These are phyloP conservation scores for Tetrapisispora pingtungensis DNA, from an alignment of 805 yeast species.

Conservation along the genomic window DNA sequence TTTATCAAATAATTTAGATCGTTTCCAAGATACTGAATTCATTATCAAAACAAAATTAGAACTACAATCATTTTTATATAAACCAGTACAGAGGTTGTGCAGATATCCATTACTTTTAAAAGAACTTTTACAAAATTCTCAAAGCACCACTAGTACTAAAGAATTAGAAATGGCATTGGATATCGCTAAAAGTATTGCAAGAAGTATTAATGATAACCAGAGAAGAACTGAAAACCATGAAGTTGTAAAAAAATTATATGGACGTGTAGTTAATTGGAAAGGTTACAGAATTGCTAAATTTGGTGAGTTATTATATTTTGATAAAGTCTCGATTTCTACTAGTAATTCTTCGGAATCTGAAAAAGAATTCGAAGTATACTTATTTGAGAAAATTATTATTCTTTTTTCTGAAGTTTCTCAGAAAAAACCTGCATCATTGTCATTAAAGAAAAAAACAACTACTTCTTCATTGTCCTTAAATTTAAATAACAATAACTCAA, in stretches of 20 bases:
- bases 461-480: slow-evolving; percentile 14
- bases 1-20: slow-evolving; percentile 36
- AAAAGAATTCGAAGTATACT: slow-evolving; percentile 78
- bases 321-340: slow-evolving; percentile 43
- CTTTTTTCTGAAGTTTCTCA: slow-evolving; percentile 52
- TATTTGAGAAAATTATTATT: slow-evolving; percentile 64
- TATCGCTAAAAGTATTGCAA: slow-evolving; percentile 75
- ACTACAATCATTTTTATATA: slow-evolving; percentile 76
- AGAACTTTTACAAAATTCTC: slow-evolving; percentile 43
- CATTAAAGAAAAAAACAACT: slow-evolving; percentile 32
- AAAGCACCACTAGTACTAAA: slow-evolving; percentile 18
- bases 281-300: slow-evolving; percentile 71
- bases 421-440: slow-evolving; percentile 40
- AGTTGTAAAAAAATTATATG: slow-evolving; percentile 54
- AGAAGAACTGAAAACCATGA: slow-evolving; percentile 81
- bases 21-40: slow-evolving; percentile 49
- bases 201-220: slow-evolving; percentile 86
- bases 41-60: slow-evolving; percentile 80
- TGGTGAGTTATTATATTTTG: slow-evolving; percentile 76
- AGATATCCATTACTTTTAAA: slow-evolving; percentile 79
- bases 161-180: slow-evolving; percentile 65
- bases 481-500: slow-evolving; percentile 7
- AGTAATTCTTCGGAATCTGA: slow-evolving; percentile 51
- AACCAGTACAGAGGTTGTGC: slow-evolving; percentile 94
- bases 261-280: slow-evolving; percentile 82